Percentiles rank a stretch among this genome's conserved stretches.
phyloP scores from a whole-genome alignment of 2,329 filamentous ascomycete species.

The Cucurbitaria berberidis region DNA sequence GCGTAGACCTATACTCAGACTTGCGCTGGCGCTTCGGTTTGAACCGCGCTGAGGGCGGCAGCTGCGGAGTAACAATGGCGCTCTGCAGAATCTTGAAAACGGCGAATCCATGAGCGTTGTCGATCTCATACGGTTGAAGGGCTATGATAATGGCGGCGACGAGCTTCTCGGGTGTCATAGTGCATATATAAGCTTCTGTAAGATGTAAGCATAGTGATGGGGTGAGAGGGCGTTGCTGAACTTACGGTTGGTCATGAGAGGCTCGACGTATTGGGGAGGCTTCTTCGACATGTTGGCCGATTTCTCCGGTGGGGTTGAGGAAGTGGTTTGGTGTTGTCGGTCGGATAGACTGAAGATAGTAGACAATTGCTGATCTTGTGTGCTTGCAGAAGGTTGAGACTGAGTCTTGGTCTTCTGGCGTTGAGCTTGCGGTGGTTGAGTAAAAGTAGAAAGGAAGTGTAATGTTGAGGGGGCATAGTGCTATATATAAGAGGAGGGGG shows the following conservation, averaged over 20 bases:
- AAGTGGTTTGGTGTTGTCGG: not conserved
- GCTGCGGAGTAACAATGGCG: not conserved
- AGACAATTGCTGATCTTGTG: not conserved
- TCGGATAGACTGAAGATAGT: not conserved
- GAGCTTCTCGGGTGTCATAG: not conserved
- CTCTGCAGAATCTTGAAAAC: not conserved
- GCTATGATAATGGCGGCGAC: not conserved
- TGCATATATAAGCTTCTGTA: not conserved
- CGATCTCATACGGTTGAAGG: not conserved
- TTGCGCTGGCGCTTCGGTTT: not conserved
- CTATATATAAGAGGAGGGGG: not conserved
- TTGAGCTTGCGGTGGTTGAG: not conserved
- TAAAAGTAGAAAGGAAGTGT: not conserved
- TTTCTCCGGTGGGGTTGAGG: not conserved
- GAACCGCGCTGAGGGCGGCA: not conserved
- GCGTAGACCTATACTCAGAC: not conserved
- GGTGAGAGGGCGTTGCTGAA: not conserved
- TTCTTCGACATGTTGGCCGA: not conserved
- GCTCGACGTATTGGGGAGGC: not conserved
- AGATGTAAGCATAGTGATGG: not conserved
- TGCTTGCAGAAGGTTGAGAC: not conserved
- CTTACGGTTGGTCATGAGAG: not conserved
- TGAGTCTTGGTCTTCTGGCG: not conserved
- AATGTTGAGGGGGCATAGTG: not conserved
- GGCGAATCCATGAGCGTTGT: not conserved